These are phyloP conservation scores for Neurospora sp. DNA, from an alignment of 2,329 filamentous ascomycete species.

Conservation along the genomic window DNA sequence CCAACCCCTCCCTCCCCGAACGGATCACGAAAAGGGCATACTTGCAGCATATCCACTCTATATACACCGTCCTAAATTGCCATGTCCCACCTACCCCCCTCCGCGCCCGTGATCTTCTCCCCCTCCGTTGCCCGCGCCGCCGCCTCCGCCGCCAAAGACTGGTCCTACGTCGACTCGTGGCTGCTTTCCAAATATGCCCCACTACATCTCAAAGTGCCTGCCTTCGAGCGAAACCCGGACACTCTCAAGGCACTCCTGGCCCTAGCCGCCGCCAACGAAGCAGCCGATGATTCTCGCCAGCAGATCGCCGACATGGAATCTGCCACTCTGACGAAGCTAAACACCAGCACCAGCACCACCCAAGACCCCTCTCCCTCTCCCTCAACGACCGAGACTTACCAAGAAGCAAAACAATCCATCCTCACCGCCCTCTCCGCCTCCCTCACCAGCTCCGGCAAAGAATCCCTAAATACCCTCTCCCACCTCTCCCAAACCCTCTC, in stretches of 20 bases:
- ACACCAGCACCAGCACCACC: conserved; percentile 23
- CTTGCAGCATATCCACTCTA: not conserved
- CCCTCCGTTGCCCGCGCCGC: conserved; percentile 62
- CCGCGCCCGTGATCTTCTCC: conserved; percentile 50
- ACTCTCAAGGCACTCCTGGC: conserved; percentile 68
- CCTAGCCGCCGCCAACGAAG: conserved; percentile 66
- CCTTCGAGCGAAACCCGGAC: conserved; percentile 79
- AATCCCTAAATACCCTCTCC: conserved; percentile 45
- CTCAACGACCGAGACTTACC: conserved; percentile 3
- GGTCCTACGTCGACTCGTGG: conserved; percentile 82
- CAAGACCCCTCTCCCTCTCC: not conserved
- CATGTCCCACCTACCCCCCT: conserved; percentile 30
- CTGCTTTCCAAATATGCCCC: not conserved
- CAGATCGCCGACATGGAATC: conserved; percentile 49
- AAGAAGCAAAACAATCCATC: conserved; percentile 29
- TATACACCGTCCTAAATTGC: not conserved
- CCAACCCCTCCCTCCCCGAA: not conserved
- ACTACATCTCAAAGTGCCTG: conserved; percentile 61
- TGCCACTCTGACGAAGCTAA: conserved; percentile 45
- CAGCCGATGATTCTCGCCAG: conserved; percentile 59
- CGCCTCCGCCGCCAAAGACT: conserved; percentile 78
- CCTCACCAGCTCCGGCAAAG: conserved; percentile 42
- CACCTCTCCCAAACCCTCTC: conserved; percentile 38
- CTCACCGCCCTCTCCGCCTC: conserved; percentile 43
- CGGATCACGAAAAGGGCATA: not conserved